Evolutionary conservation across 2,329 filamentous ascomycete species (phyloP).

Genomic region (Xylariaceae sp.): DNA sequence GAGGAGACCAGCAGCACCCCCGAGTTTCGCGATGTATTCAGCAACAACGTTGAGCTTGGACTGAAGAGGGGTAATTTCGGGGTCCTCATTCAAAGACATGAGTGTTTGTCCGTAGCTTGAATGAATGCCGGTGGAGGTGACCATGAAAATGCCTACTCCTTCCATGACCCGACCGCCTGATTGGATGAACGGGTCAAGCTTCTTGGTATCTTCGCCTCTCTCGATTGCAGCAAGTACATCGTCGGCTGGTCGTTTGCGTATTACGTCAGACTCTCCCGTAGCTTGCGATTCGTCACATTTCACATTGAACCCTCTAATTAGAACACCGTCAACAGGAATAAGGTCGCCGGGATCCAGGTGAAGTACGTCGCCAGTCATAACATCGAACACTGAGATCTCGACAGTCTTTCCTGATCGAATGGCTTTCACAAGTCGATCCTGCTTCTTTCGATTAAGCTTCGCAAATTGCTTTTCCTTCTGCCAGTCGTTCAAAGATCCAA

Average conservation of each 20-base stretch:
- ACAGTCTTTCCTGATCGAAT: conserved; percentile 72
- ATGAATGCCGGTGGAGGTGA: conserved; percentile 74
- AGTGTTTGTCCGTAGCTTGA: conserved; percentile 78
- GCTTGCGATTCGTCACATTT: conserved; percentile 81
- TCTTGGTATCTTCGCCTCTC: conserved; percentile 67
- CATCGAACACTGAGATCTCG: conserved; percentile 72
- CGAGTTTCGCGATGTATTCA: conserved; percentile 78
- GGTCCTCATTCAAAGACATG: conserved; percentile 74
- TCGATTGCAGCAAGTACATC: conserved; percentile 74
- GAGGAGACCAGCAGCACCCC: conserved; percentile 76
- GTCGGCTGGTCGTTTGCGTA: conserved; percentile 70
- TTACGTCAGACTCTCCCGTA: conserved; percentile 79
- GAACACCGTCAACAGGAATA: conserved; percentile 74
- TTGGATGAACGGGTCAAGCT: conserved; percentile 84
- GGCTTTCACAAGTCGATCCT: conserved; percentile 74
- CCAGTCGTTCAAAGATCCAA: conserved; percentile 80
- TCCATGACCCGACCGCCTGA: conserved; percentile 82
- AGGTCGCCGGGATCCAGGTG: conserved; percentile 78
- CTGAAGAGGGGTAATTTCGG: conserved; percentile 77
- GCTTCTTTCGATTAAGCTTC: conserved; percentile 79
- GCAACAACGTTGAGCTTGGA: conserved; percentile 77
- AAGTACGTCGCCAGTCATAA: conserved; percentile 73
- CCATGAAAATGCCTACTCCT: conserved; percentile 75
- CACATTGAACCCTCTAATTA: conserved; percentile 74
- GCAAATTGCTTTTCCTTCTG: conserved; percentile 82